Conservation (phyloP, 2,329 filamentous ascomycete genomes). For the Beauveria brongniartii region DNA sequence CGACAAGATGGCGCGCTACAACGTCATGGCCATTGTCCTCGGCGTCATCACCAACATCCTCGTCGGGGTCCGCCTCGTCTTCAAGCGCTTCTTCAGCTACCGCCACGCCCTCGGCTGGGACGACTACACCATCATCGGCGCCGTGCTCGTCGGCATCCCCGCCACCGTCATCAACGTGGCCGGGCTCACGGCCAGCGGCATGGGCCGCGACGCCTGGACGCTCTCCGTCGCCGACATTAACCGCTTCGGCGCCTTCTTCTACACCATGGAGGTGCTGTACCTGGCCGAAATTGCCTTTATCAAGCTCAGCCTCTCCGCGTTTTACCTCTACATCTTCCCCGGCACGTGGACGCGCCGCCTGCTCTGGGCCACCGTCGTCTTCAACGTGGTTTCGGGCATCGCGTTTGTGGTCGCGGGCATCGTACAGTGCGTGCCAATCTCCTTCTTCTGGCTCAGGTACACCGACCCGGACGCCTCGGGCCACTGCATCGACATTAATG, state of each 20-base stretch:
- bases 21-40: slow-evolving; percentile 26
- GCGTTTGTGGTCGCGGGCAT: slow-evolving; percentile 36
- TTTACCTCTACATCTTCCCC: slow-evolving; percentile 49
- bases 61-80: slow-evolving; percentile 32
- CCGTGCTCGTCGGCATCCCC: slow-evolving; percentile 22
- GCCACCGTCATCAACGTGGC: slow-evolving; percentile 24
- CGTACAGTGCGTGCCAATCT: slow-evolving; percentile 44
- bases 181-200: slow-evolving; percentile 29
- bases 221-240: slow-evolving; percentile 33
- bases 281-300: slow-evolving; percentile 37
- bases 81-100: slow-evolving; percentile 25
- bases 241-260: slow-evolving; percentile 35
- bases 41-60: slow-evolving; percentile 31
- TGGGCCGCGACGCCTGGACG: slow-evolving; percentile 48
- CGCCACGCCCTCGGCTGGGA: slow-evolving; percentile 31
- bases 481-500: slow-evolving; percentile 40
- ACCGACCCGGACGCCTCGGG: slow-evolving; percentile 33
- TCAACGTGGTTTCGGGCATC: slow-evolving; percentile 32
- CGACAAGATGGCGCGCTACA: slow-evolving; percentile 26
- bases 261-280: slow-evolving; percentile 36
- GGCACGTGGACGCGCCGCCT: slow-evolving; percentile 27
- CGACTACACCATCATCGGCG: slow-evolving; percentile 28
- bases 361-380: slow-evolving; percentile 33
- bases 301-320: slow-evolving; percentile 45
- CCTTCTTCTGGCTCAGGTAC: slow-evolving; percentile 46